A percentile compares a stretch with the other conserved stretches of the same genome.
Evolutionary conservation across 1,139 yeast species (phyloP).

Genomic region (Scheffersomyces illinoinensis): DNA sequence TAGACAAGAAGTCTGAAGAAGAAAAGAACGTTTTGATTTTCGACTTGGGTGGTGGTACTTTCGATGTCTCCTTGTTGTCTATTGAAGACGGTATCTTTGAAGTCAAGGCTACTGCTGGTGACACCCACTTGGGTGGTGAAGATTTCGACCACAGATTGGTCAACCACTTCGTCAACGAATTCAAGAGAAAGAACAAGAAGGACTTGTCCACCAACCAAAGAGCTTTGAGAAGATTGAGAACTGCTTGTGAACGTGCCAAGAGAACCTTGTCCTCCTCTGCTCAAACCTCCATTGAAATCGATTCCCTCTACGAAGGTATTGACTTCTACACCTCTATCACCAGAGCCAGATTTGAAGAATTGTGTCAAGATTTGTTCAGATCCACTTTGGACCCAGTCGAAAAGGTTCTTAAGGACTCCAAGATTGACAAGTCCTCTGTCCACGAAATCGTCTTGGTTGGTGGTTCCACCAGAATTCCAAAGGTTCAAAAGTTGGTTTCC

Average conservation of each 20-base stretch:
- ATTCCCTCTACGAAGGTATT: slow-evolving; percentile 39
- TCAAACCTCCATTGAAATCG: slow-evolving; percentile 40
- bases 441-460: slow-evolving; percentile 43
- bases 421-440: slow-evolving; percentile 38
- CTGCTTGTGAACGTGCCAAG: slow-evolving; percentile 44
- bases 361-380: slow-evolving; percentile 42
- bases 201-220: slow-evolving; percentile 39
- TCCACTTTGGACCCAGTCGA: slow-evolving; percentile 42
- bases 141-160: slow-evolving; percentile 52
- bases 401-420: slow-evolving; percentile 41
- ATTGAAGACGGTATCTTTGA: slow-evolving; percentile 96
- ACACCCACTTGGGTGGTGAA: slow-evolving; percentile 98
- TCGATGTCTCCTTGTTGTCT: slow-evolving; percentile 90
- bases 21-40: slow-evolving; percentile 85
- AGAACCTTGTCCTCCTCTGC: slow-evolving; percentile 41
- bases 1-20: slow-evolving; percentile 67
- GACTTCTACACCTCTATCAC: slow-evolving; percentile 43
- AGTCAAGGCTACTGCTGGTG: slow-evolving; percentile 98
- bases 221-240: slow-evolving; percentile 43
- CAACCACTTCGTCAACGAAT: slow-evolving; percentile 35
- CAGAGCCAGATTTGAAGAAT: slow-evolving; percentile 43
- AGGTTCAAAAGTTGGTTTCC: slow-evolving; percentile 40
- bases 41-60: slow-evolving; percentile 98
- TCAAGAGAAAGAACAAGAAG: slow-evolving; percentile 43
- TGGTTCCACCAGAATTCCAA: slow-evolving; percentile 45